Conservation (phyloP, 2,329 filamentous ascomycete species). For the Aspergillus brunneoviolaceus region DNA sequence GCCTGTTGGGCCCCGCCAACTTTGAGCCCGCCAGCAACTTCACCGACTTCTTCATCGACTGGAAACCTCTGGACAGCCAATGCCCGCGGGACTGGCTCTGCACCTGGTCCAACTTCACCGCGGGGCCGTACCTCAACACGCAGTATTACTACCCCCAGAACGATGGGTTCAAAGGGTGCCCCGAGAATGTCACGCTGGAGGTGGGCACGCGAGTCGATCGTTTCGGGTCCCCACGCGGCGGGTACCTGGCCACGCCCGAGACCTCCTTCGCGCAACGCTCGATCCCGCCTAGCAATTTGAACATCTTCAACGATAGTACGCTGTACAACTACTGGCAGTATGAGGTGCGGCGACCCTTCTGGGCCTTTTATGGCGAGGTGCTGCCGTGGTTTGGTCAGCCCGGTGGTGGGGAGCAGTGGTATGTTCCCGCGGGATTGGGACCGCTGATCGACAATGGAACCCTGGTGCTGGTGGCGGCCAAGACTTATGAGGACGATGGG, state of each 20-base stretch:
- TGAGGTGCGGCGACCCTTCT: neutral
- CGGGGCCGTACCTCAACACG: neutral
- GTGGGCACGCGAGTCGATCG: neutral
- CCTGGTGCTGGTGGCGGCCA: neutral
- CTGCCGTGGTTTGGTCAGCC: conserved; percentile 5
- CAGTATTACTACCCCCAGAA: neutral
- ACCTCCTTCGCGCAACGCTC: neutral
- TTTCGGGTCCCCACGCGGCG: neutral
- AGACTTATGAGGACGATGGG: neutral
- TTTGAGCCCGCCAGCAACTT: neutral
- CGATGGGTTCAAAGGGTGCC: conserved; percentile 1
- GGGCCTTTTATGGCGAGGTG: neutral
- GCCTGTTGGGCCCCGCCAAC: neutral
- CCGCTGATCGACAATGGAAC: neutral
- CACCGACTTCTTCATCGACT: neutral
- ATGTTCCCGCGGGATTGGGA: neutral
- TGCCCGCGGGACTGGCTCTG: conserved; percentile 4
- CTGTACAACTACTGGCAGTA: conserved; percentile 4
- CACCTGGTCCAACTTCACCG: neutral
- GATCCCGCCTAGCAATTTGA: conserved; percentile 1
- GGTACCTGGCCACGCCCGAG: neutral
- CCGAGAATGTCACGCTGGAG: neutral
- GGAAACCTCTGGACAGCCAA: neutral
- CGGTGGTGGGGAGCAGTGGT: neutral
- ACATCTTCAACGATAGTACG: neutral